phyloP scores from a whole-genome alignment of 192 early-diverging fungal species.

The Coemansia reversa region DNA sequence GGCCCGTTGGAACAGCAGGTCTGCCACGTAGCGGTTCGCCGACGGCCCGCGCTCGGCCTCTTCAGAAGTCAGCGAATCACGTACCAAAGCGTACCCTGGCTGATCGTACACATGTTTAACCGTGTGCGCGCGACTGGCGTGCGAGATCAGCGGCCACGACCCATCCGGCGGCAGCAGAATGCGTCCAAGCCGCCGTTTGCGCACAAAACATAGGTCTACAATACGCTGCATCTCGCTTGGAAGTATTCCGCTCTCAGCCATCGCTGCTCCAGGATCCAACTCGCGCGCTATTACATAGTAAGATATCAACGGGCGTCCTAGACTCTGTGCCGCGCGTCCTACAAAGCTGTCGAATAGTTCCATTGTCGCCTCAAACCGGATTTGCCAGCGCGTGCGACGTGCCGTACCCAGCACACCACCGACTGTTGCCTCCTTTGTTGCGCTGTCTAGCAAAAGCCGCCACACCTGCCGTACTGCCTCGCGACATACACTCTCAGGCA shows the following conservation, averaged over 20 bases:
- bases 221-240: constrained; percentile 47
- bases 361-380: constrained; percentile 51
- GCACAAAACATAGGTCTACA: constrained; percentile 49
- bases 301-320: constrained; percentile 46
- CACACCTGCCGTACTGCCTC: constrained; percentile 48
- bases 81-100: constrained; percentile 59
- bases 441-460: constrained; percentile 48
- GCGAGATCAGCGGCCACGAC: constrained; percentile 77
- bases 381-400: constrained; percentile 54
- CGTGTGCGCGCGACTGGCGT: constrained; percentile 51
- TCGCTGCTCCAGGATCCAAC: constrained; percentile 45
- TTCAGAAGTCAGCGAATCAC: constrained; percentile 63
- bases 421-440: constrained; percentile 31
- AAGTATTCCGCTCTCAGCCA: constrained; percentile 49
- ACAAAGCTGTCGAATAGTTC: constrained; percentile 53
- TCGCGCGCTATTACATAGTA: constrained; percentile 49
- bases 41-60: constrained; percentile 52
- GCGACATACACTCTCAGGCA: constrained; percentile 48
- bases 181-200: constrained; percentile 50
- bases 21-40: constrained; percentile 61
- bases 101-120: constrained; percentile 45
- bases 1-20: constrained; percentile 71
- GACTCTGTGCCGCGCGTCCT: constrained; percentile 36
- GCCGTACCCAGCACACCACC: constrained; percentile 41
- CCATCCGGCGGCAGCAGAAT: constrained; percentile 61